These are phyloP conservation scores for Graphium sp. DNA, from an alignment of 2,329 filamentous ascomycete species.

Conservation along the genomic window DNA sequence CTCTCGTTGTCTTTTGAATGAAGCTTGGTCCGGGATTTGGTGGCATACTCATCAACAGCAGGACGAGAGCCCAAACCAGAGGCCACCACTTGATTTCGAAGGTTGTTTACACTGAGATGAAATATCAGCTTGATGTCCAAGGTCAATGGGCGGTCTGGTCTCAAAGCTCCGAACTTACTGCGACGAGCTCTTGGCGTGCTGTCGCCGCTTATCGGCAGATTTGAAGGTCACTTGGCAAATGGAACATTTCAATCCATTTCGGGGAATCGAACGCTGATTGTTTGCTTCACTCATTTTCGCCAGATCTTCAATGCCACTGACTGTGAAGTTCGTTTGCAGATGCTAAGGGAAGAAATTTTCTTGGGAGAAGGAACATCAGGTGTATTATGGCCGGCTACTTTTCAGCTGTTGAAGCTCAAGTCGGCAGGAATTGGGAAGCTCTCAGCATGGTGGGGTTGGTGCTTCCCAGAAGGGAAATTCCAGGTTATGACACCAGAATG, in stretches of 20 bases:
- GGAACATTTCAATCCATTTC: constrained; percentile 1
- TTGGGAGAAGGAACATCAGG: no score
- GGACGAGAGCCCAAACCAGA: constrained; percentile 2
- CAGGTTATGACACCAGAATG: no score
- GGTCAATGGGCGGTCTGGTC: not conserved
- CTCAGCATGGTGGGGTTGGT: no score
- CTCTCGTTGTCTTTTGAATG: not conserved
- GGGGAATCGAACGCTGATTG: no score
- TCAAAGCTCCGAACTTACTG: constrained; percentile 1
- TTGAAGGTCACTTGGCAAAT: constrained; percentile 2
- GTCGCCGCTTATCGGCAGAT: not conserved
- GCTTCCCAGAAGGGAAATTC: no score
- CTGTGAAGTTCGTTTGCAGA: no score
- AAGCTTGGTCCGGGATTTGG: not conserved
- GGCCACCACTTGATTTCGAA: constrained; percentile 3
- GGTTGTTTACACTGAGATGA: constrained; percentile 4
- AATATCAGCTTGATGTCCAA: not conserved
- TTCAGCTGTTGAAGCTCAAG: no score
- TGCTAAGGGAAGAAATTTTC: no score
- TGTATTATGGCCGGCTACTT: no score
- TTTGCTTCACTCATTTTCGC: no score
- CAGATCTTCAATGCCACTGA: no score
- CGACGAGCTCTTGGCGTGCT: constrained; percentile 4
- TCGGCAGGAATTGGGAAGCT: no score
- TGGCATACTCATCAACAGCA: not conserved